These are phyloP conservation scores for Polygonum aviculare DNA, from an alignment of 148 eudicot genomes.

Conservation along the genomic window DNA sequence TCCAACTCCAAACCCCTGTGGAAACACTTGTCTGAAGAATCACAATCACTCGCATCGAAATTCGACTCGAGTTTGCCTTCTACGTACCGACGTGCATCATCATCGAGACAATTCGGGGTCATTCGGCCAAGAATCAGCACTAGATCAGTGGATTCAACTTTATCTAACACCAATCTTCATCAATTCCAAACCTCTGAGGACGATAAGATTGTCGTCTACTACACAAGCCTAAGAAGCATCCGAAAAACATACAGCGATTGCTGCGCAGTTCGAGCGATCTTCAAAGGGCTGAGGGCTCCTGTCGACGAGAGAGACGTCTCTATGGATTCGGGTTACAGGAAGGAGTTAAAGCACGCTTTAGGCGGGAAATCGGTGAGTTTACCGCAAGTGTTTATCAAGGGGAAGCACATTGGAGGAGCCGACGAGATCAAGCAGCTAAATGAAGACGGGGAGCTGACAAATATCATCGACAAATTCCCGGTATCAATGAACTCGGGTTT, in stretches of 20 bases:
- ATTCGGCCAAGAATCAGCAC: slow-evolving; percentile 13
- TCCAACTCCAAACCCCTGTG: slow-evolving; percentile 62
- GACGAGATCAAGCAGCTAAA: slow-evolving; percentile 55
- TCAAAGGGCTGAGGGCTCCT: slow-evolving; percentile 35
- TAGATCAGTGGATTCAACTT: slow-evolving; percentile 13
- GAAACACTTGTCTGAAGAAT: slow-evolving; percentile 83
- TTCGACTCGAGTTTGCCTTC: slow-evolving; percentile 55
- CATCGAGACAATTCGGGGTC: slow-evolving; percentile 24
- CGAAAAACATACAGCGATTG: slow-evolving; percentile 73
- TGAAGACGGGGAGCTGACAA: slow-evolving; percentile 52
- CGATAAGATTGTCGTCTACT: slow-evolving; percentile 50
- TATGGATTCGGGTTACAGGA: slow-evolving; percentile 69
- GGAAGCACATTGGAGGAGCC: slow-evolving; percentile 65
- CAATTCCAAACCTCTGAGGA: slow-evolving; percentile 44
- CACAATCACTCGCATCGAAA: slow-evolving; percentile 54
- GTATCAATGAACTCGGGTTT: slow-evolving; percentile 18
- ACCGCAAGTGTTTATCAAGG: slow-evolving; percentile 68
- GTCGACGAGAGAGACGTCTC: slow-evolving; percentile 76
- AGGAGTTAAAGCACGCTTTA: slow-evolving; percentile 53
- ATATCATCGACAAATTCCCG: slow-evolving; percentile 50
- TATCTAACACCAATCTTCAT: not conserved
- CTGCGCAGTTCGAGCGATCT: slow-evolving; percentile 48
- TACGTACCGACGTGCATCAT: slow-evolving; percentile 49
- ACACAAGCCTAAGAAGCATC: slow-evolving; percentile 64
- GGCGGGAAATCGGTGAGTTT: slow-evolving; percentile 29